A percentile compares a stretch with the other conserved stretches of the same genome.
Evolutionary conservation across 176 grass and related monocot species (phyloP).

Genomic region (Aegilops umbellulata): DNA sequence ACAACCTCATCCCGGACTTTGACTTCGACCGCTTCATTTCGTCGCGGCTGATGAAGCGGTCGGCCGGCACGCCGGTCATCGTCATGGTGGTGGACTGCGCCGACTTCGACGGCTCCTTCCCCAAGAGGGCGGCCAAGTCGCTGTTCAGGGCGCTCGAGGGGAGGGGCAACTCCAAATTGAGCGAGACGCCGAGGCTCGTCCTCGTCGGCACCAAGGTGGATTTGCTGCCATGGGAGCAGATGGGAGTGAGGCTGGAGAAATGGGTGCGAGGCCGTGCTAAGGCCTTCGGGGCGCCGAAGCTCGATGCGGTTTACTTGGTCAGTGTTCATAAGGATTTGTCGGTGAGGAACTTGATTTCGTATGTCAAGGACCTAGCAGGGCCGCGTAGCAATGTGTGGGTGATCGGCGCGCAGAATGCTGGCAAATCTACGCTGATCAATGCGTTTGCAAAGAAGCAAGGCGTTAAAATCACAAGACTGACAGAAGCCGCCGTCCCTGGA

Average conservation of each 20-base stretch:
- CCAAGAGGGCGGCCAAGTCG: conserved; percentile 71
- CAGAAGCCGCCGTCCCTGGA: conserved; percentile 80
- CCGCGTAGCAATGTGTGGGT: conserved; percentile 95
- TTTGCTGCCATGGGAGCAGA: conserved; percentile 74
- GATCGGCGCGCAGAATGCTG: conserved; percentile 94
- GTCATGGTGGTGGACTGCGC: conserved; percentile 86
- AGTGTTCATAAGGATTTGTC: conserved; percentile 82
- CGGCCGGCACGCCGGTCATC: conserved; percentile 58
- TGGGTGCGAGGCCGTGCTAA: conserved; percentile 87
- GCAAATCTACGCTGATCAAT: conserved; percentile 94
- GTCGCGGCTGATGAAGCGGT: conserved; percentile 67
- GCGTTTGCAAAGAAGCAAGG: conserved; percentile 83
- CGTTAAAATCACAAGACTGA: conserved; percentile 72
- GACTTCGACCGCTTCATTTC: conserved; percentile 90
- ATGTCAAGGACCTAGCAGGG: conserved; percentile 72
- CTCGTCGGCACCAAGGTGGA: conserved; percentile 84
- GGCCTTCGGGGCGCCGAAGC: conserved; percentile 73
- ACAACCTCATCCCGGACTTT: conserved; percentile 92
- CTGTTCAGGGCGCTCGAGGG: conserved; percentile 74
- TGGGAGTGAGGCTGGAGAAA: conserved; percentile 66
- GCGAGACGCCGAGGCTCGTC: conserved; percentile 72
- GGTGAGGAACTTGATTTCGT: conserved; percentile 81
- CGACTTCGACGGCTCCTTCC: conserved; percentile 92
- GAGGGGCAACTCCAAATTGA: conserved; percentile 51
- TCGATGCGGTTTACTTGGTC: conserved; percentile 72